Percentiles rank a stretch among this genome's conserved stretches.
phyloP scores from a whole-genome alignment of 2,329 filamentous ascomycete genomes.

The Coleophoma eucalyptorum region DNA sequence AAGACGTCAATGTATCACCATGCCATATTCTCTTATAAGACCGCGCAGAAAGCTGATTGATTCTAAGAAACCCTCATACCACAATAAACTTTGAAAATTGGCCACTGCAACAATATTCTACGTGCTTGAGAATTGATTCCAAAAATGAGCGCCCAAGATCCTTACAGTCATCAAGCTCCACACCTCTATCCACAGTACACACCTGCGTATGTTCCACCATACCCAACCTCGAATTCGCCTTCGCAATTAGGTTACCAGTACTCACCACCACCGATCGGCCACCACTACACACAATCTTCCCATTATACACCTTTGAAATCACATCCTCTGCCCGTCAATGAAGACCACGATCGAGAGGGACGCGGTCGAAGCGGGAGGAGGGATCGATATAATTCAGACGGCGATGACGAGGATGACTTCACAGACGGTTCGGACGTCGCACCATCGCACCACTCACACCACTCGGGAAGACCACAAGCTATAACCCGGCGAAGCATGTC shows the following conservation, averaged over 20 bases:
- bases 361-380: background rate
- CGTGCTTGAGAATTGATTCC: too few species aligned
- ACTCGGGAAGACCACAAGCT: background rate
- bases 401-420: background rate
- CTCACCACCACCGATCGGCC: background rate
- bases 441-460: too few species aligned
- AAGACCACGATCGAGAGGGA: background rate
- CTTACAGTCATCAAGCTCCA: background rate
- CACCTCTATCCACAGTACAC: background rate
- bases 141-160: too few species aligned
- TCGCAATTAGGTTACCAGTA: too few species aligned
- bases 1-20: too few species aligned
- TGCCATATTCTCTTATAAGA: too few species aligned
- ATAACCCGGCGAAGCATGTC: background rate
- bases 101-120: too few species aligned
- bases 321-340: background rate
- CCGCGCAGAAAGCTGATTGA: too few species aligned
- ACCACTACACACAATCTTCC: background rate
- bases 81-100: too few species aligned
- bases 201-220: background rate
- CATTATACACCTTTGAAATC: background rate
- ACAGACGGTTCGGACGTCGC: background rate
- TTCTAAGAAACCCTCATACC: too few species aligned
- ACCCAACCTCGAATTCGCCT: background rate
- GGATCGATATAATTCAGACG: background rate